A percentile compares a stretch with the other conserved stretches of the same genome.
These are phyloP conservation scores for Mycena pura DNA, from an alignment of 768 basidiomycete genomes.

Conservation along the genomic window DNA sequence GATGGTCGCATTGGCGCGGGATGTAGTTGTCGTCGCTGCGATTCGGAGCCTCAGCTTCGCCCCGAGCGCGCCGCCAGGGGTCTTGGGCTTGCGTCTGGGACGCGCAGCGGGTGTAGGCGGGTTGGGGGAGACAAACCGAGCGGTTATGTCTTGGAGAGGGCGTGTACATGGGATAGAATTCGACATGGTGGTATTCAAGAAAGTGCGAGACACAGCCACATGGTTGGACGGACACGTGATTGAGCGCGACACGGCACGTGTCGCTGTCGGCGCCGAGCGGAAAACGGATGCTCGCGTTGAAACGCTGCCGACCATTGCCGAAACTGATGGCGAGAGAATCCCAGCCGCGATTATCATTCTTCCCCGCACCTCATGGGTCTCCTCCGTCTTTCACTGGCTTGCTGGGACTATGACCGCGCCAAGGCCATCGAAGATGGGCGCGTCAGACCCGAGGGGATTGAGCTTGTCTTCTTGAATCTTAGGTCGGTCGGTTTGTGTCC, in stretches of 20 bases:
- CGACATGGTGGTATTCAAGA: conserved; percentile 23
- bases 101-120: background rate
- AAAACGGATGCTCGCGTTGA: no score
- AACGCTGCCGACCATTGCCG: no score
- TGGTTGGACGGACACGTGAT: no score
- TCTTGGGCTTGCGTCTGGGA: conserved; percentile 18
- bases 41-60: conserved; percentile 17
- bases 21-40: background rate
- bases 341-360: no score
- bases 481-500: conserved; percentile 1
- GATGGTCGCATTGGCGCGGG: no score
- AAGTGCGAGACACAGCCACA: no score
- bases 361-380: no score
- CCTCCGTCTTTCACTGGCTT: conserved; percentile 23
- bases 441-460: conserved; percentile 27
- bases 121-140: background rate
- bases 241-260: no score
- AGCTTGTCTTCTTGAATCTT: conserved; percentile 25
- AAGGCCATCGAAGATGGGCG: conserved; percentile 30
- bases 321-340: no score
- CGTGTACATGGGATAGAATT: conserved; percentile 8
- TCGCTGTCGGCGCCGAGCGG: no score
- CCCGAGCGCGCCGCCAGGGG: conserved; percentile 18
- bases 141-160: conserved; percentile 19
- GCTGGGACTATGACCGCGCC: conserved; percentile 29